phyloP scores from a whole-genome alignment of 352 stramenopile genomes.

The Pythium pectinolyticum region DNA sequence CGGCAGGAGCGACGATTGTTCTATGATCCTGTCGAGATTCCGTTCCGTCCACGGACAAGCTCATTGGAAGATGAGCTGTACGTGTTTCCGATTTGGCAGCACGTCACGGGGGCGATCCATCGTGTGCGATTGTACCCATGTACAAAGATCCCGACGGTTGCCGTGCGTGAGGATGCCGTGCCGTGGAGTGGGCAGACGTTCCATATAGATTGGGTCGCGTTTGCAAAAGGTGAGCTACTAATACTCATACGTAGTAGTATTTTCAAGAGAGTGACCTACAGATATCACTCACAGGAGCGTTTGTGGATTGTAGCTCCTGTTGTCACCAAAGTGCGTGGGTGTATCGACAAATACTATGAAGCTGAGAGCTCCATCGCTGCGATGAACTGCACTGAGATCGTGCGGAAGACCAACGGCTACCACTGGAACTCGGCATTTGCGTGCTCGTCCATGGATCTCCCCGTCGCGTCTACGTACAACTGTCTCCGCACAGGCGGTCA shows the following conservation, averaged over 20 bases:
- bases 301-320: slow-evolving; percentile 45
- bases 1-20: slow-evolving; percentile 33
- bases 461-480: slow-evolving; percentile 72
- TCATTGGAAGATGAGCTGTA: slow-evolving; percentile 46
- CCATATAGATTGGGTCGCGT: slow-evolving; percentile 69
- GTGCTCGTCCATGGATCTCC: slow-evolving; percentile 49
- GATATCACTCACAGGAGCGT: too few species aligned
- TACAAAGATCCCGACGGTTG: slow-evolving; percentile 24
- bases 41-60: slow-evolving; percentile 42
- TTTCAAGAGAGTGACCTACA: too few species aligned
- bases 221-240: slow-evolving; percentile 46
- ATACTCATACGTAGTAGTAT: not conserved
- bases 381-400: slow-evolving; percentile 53
- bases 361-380: slow-evolving; percentile 10
- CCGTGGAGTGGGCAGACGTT: slow-evolving; percentile 57
- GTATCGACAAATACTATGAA: slow-evolving; percentile 73
- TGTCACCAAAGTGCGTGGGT: slow-evolving; percentile 74
- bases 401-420: slow-evolving; percentile 46
- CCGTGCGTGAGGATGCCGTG: not conserved
- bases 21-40: slow-evolving; percentile 52
- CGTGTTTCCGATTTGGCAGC: slow-evolving; percentile 61
- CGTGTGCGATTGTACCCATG: slow-evolving; percentile 67
- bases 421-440: slow-evolving; percentile 39
- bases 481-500: slow-evolving; percentile 59
- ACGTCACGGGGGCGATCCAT: slow-evolving; percentile 56